phyloP scores from a whole-genome alignment of 179 eudicot species.

The Beta lomatogona region DNA sequence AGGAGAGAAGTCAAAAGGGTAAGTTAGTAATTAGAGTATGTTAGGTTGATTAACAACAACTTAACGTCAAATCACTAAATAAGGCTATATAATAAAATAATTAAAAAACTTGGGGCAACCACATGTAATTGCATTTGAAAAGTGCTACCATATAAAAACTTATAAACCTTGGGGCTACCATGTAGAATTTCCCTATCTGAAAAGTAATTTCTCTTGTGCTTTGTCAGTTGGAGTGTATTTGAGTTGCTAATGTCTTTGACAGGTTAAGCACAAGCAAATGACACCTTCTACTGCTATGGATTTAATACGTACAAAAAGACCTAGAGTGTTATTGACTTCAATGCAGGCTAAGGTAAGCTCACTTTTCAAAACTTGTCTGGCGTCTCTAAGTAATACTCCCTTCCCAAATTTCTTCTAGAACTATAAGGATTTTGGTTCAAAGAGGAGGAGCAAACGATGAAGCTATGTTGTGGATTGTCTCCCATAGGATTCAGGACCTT shows the following conservation, averaged over 20 bases:
- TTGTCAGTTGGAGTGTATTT: background rate
- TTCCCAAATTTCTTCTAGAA: background rate
- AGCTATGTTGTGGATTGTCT: background rate
- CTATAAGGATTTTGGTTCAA: no score
- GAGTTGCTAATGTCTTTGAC: constrained; percentile 8
- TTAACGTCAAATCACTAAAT: no score
- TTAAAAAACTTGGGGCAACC: no score
- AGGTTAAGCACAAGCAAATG: constrained; percentile 66
- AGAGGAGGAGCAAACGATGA: no score
- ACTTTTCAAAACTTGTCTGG: background rate
- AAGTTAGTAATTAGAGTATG: no score
- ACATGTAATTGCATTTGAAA: no score
- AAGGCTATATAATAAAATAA: no score
- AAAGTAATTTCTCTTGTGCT: background rate
- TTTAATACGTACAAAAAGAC: constrained; percentile 27
- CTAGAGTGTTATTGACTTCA: constrained; percentile 32
- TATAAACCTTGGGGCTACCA: no score
- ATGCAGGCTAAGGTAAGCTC: constrained; percentile 29
- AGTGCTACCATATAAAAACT: no score
- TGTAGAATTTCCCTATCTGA: no score
- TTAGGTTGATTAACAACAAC: no score
- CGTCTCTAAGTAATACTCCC: background rate
- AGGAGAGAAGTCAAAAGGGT: no score
- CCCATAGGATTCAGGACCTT: background rate
- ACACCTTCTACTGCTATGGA: constrained; percentile 52